Percentiles rank a stretch among this genome's conserved stretches.
These are phyloP conservation scores for Fragaria iinumae DNA, from an alignment of 306 rosid genomes.

Conservation along the genomic window DNA sequence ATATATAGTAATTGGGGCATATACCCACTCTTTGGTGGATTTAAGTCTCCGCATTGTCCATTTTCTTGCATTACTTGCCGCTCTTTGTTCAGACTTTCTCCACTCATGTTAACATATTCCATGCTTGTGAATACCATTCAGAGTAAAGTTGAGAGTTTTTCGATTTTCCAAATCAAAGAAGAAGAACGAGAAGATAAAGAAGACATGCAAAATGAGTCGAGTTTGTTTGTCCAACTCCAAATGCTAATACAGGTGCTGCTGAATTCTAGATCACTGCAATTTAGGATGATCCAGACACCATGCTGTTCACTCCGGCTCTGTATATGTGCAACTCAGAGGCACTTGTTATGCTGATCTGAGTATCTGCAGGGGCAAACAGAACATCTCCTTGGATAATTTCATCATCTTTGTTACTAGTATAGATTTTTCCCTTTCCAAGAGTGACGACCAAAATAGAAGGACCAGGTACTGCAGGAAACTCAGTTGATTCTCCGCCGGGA, in stretches of 20 bases:
- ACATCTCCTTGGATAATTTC: not conserved
- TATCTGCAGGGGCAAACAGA: not conserved
- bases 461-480: not conserved
- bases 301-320: not conserved
- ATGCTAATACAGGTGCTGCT: too few species aligned
- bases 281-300: not conserved
- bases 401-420: not conserved
- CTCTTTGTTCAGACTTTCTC: not conserved
- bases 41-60: not conserved
- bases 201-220: not conserved
- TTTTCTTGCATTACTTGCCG: not conserved
- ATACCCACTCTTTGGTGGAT: conserved; percentile 9
- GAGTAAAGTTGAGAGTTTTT: not conserved
- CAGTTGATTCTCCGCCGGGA: not conserved
- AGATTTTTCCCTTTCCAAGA: not conserved
- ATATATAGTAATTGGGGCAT: conserved; percentile 39
- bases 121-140: not conserved
- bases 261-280: too few species aligned
- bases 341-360: not conserved
- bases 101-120: not conserved
- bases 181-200: not conserved
- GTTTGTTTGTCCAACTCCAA: not conserved
- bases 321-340: not conserved
- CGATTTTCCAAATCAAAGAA: not conserved
- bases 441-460: not conserved